phyloP scores from a whole-genome alignment of 225 moss, liverwort and hornwort genomes.

The Lunularia cruciata region DNA sequence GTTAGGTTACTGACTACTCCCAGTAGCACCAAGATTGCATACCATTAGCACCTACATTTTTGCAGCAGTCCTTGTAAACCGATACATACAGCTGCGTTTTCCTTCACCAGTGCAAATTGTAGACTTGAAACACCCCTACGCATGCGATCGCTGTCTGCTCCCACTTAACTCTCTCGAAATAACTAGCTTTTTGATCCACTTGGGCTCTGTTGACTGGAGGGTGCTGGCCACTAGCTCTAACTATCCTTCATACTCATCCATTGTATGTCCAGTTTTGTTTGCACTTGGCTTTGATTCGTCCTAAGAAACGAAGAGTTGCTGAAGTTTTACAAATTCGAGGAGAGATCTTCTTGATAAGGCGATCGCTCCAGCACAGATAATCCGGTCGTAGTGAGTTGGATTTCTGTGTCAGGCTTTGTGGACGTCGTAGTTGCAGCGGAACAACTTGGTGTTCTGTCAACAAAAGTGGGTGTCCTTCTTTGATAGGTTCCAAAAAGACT shows the following conservation, averaged over 20 bases:
- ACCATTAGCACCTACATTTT: background rate
- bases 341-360: background rate
- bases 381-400: background rate
- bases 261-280: background rate
- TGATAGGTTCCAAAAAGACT: constrained; percentile 20
- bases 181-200: background rate
- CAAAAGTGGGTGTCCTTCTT: constrained; percentile 11
- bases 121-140: no score
- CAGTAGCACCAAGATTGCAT: background rate
- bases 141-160: no score
- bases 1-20: constrained; percentile 6
- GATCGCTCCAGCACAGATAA: background rate
- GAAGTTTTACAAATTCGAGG: background rate
- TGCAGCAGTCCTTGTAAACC: background rate
- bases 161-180: no score
- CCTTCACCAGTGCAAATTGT: background rate
- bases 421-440: constrained; percentile 2
- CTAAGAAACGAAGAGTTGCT: constrained; percentile 3
- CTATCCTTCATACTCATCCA: background rate
- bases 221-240: background rate
- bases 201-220: background rate
- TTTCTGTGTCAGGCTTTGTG: background rate
- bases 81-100: background rate
- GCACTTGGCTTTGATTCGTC: constrained; percentile 12
- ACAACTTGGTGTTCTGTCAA: background rate